Conservation (phyloP, 495 filamentous ascomycete species). For the Lasiosphaeria miniovina region DNA sequence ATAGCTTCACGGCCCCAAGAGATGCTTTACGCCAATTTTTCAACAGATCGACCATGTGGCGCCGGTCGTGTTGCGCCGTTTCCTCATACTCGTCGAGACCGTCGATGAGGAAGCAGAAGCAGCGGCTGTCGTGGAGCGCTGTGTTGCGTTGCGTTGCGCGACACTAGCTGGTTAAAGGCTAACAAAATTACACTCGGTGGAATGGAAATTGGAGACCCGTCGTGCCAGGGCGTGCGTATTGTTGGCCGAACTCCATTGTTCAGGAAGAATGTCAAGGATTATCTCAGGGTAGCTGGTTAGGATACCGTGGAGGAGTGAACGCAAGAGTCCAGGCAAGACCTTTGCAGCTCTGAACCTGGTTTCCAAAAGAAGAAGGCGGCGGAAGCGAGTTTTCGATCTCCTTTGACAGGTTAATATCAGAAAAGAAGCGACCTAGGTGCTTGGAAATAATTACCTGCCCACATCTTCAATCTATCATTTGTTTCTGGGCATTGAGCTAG, state of each 20-base stretch:
- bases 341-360: constrained; percentile 36
- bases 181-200: neutral
- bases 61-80: constrained; percentile 10
- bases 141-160: neutral
- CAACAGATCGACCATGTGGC: constrained; percentile 7
- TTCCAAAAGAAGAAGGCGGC: constrained; percentile 51
- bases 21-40: constrained; percentile 5
- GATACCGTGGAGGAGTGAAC: constrained; percentile 37
- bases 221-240: neutral
- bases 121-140: neutral
- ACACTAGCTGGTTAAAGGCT: neutral
- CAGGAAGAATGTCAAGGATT: constrained; percentile 17
- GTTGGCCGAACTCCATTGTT: constrained; percentile 2
- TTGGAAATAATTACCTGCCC: constrained; percentile 19
- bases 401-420: neutral
- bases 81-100: constrained; percentile 42
- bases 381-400: constrained; percentile 23
- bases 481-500: constrained; percentile 8
- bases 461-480: constrained; percentile 11
- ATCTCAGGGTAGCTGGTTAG: constrained; percentile 28
- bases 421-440: neutral
- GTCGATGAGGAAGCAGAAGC: constrained; percentile 25
- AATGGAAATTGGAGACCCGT: neutral
- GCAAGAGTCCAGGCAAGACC: constrained; percentile 41
- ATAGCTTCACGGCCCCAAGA: constrained; percentile 35